Evolutionary conservation across 805 yeast species (phyloP).

Genomic region (Ogataea henricii): DNA sequence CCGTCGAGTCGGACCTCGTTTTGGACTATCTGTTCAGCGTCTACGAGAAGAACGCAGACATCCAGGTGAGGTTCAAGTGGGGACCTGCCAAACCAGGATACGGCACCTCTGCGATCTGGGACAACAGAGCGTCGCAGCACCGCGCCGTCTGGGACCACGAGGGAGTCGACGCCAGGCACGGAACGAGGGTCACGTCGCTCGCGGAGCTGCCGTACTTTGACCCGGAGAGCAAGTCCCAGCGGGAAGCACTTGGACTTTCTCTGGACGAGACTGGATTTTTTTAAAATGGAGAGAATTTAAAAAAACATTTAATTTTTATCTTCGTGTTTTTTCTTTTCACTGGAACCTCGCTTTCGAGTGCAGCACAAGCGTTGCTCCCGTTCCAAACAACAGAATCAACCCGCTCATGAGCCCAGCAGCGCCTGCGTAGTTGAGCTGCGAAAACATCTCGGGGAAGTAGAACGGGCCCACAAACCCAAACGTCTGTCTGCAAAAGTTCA

Average conservation of each 20-base stretch:
- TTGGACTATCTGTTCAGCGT: constrained; percentile 46
- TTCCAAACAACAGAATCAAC: constrained; percentile 5
- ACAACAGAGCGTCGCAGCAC: constrained; percentile 47
- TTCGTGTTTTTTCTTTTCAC: background rate
- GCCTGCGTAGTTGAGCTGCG: constrained; percentile 7
- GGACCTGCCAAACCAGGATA: constrained; percentile 33
- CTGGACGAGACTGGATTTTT: constrained; percentile 23
- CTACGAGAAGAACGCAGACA: constrained; percentile 51
- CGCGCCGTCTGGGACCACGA: constrained; percentile 45
- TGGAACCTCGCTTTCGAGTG: constrained; percentile 23
- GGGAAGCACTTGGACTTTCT: constrained; percentile 46
- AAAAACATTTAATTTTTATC: background rate
- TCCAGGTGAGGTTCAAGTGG: constrained; percentile 57
- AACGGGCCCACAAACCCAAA: constrained; percentile 10
- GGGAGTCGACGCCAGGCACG: constrained; percentile 46
- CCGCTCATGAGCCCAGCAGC: constrained; percentile 9
- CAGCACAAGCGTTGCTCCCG: background rate
- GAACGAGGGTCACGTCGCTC: constrained; percentile 51
- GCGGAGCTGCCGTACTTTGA: constrained; percentile 55
- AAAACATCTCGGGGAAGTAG: constrained; percentile 9
- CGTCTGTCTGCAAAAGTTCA: constrained; percentile 7
- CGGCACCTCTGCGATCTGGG: constrained; percentile 51
- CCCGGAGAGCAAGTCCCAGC: constrained; percentile 48
- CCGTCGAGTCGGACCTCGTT: constrained; percentile 49
- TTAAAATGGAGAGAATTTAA: background rate